phyloP scores from a whole-genome alignment of 805 yeast genomes.

The Kazachstania martiniae region DNA sequence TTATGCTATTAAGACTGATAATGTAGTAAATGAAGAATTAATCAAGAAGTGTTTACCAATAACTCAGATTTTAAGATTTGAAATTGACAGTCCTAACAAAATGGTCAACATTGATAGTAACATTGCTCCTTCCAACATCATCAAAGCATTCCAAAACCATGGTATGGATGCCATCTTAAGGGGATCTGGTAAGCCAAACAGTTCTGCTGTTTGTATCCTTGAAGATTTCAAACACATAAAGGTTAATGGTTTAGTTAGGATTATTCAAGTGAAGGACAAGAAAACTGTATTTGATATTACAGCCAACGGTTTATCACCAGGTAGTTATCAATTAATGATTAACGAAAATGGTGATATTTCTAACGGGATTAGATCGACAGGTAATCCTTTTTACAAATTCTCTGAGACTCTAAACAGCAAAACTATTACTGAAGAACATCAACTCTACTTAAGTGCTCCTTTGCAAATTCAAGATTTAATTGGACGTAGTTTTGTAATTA shows the following conservation, averaged over 20 bases:
- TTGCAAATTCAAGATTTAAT: conserved; percentile 49
- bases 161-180: conserved; percentile 89
- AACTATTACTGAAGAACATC: not conserved
- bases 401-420: conserved; percentile 7
- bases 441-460: conserved; percentile 31
- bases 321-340: conserved; percentile 59
- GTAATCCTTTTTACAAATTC: conserved; percentile 35
- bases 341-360: conserved; percentile 69
- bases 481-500: conserved; percentile 46
- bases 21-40: not conserved
- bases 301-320: conserved; percentile 50
- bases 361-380: conserved; percentile 58
- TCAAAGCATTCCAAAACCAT: conserved; percentile 53
- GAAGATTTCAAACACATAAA: conserved; percentile 46
- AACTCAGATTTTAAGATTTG: not conserved
- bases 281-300: conserved; percentile 67
- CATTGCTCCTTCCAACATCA: conserved; percentile 66
- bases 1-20: conserved; percentile 47
- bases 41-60: conserved; percentile 1
- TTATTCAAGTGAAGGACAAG: conserved; percentile 49
- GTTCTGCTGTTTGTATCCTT: conserved; percentile 84
- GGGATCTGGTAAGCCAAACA: conserved; percentile 79
- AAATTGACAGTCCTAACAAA: not conserved
- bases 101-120: conserved; percentile 45
- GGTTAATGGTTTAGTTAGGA: conserved; percentile 79